Percentiles rank a stretch among this genome's conserved stretches.
Conservation (phyloP, 805 yeast species). For the Isabelozyma heimii region DNA sequence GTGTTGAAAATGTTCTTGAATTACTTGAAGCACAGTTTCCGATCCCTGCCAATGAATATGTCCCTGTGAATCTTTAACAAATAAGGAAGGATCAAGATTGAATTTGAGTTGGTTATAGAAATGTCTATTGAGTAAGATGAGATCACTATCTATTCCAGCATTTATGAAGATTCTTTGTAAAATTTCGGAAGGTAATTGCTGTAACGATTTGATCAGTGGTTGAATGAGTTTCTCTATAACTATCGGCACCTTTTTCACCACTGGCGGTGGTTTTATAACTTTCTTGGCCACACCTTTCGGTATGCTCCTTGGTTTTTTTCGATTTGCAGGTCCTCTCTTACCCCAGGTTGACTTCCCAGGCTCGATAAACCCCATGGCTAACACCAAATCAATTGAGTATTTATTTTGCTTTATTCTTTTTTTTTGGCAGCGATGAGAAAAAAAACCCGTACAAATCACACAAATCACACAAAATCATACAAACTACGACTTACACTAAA, state of each 20-base stretch:
- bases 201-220: constrained; percentile 9
- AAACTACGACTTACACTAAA: too few relatives aligned
- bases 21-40: not conserved
- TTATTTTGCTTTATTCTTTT: too few relatives aligned
- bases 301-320: too few relatives aligned
- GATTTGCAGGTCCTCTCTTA: too few relatives aligned
- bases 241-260: not conserved
- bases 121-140: constrained; percentile 32
- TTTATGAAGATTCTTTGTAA: constrained; percentile 35
- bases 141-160: constrained; percentile 31
- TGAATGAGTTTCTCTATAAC: constrained; percentile 3
- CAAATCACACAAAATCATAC: too few relatives aligned
- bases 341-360: too few relatives aligned
- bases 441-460: too few relatives aligned
- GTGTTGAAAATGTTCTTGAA: not conserved
- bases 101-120: constrained; percentile 25
- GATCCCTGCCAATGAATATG: constrained; percentile 14
- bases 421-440: too few relatives aligned
- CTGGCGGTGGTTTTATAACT: too few relatives aligned
- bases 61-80: constrained; percentile 17
- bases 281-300: too few relatives aligned
- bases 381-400: too few relatives aligned
- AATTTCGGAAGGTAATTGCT: constrained; percentile 43
- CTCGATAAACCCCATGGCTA: too few relatives aligned
- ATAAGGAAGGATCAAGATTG: not conserved